Base-by-base conservation (phyloP, 2,329 filamentous ascomycete genomes). In the Colletotrichum costaricense region DNA sequence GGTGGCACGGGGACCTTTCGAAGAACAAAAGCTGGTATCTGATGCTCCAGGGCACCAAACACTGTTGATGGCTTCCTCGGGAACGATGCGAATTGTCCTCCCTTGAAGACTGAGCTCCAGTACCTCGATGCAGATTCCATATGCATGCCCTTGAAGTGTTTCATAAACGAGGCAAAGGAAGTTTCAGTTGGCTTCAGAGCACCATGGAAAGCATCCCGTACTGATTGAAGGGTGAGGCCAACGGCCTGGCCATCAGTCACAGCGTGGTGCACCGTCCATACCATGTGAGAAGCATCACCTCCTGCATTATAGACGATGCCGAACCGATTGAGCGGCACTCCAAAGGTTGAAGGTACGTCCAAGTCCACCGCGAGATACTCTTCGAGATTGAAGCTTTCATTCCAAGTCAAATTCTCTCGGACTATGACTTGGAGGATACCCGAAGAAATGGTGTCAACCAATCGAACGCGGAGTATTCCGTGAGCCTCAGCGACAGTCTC, bases 391-490 rank as follows among this genome's bases (percentile, higher is more conserved):
- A 46, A 72, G 19, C 65, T 69, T 38, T 72, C 65, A 28, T 49
- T 69, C 69, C 69, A 72, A n/a, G 16, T 19, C 38, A 72, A 7
- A 5, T 22, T 28, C 60, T 71, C 64, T 28, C 24, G 58, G 7
- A 73, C 19, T 26, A 74, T 56, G 19, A 92, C 46, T 86, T 97
- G 19, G 93, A 97, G 73, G 12, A 73, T 70, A 12, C 70, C 70
- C 22, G 22, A 42, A 24, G 42, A 30, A 6, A 68, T 42, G 6
- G 60, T 71, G 16, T 65, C 60, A 16, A 78, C 52, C 19, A 79
- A 63, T 11, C 77, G 74, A 24, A 76, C 78, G n/a, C 77, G 76
- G 2, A 79, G 30, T 26, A 74, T 77, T 3, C 73, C 62, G 12
- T 73, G 74, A 4, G 55, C 30, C 14, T 68, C 26, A 2, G 77